Evolutionary conservation across 116 monocot species (phyloP), one percentile per base, ranked within the genome.

Genomic region (Posidonia oceanica): DNA sequence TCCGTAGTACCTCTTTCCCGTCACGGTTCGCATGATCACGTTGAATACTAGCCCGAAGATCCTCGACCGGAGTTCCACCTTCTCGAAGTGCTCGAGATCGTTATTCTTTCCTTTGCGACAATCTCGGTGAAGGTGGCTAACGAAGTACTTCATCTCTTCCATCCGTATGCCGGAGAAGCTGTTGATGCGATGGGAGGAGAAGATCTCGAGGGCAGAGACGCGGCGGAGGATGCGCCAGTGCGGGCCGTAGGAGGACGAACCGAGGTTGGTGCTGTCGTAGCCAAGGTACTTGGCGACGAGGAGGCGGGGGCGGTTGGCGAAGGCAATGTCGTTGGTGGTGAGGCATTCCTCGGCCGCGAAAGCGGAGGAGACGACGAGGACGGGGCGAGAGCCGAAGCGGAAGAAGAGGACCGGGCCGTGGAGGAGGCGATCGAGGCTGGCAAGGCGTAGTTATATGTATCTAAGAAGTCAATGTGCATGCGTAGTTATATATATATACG

Each of bases 231-330:
- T 55, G 61, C 73, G 56, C 73, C 72, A 78, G 66, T 70, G 69
- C 14, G 54, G 44, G 36, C 83, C 75, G 40, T 83, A 79, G 18
- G 60, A 14, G 3, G 76, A 36, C 16, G 38, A 38, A 0, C 10
- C 72, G 4, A 79, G 38, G 17, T 15, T 54, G 15, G 57, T 52
- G 69, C 39, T 23, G 68, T 55, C 21, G 42, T 78, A 73, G 3
- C 3, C 48, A 10, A 76, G 72, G 29, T n/a, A n/a, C n/a, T n/a
- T n/a, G n/a, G n/a, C n/a, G n/a, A n/a, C n/a, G n/a, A n/a, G n/a
- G n/a, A n/a, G n/a, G n/a, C n/a, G n/a, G n/a, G n/a, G n/a, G n/a
- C 79, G 79, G 73, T 76, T 60, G 52, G 75, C 65, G 60, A 83
- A 83, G 70, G 57, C 14, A 52, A 79, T 20, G 59, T 83, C 76